A percentile compares a stretch with the other conserved stretches of the same genome.
phyloP scores from a whole-genome alignment of 1,139 yeast genomes.

The Pichiaceae sp. region DNA sequence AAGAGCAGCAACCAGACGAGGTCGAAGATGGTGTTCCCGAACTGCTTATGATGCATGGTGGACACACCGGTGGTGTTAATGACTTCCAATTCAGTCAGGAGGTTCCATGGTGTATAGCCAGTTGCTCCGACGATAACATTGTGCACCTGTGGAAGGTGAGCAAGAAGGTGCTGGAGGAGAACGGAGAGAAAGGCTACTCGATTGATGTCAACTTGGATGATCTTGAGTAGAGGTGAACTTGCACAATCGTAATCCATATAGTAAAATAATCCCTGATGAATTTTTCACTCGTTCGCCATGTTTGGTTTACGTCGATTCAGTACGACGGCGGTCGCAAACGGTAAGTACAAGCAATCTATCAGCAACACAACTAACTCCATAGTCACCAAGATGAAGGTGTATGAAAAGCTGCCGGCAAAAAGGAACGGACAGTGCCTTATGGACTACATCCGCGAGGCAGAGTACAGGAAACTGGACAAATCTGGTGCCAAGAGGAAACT shows the following conservation, averaged over 20 bases:
- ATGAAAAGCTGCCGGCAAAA: slow-evolving; percentile 43
- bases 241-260: background rate
- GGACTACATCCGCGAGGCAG: slow-evolving; percentile 39
- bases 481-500: slow-evolving; percentile 64
- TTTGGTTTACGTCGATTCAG: background rate
- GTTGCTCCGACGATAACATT: slow-evolving; percentile 70
- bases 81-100: slow-evolving; percentile 66
- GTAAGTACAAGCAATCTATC: background rate
- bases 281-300: background rate
- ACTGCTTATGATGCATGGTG: slow-evolving; percentile 79
- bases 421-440: slow-evolving; percentile 44
- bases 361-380: background rate
- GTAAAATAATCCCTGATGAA: background rate
- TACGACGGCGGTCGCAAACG: background rate
- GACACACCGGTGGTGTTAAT: slow-evolving; percentile 69
- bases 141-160: slow-evolving; percentile 73
- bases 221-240: slow-evolving; percentile 8
- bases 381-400: slow-evolving; percentile 28
- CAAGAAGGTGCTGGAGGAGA: slow-evolving; percentile 35
- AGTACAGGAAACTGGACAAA: slow-evolving; percentile 58
- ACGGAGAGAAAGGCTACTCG: slow-evolving; percentile 14
- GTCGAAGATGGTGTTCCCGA: slow-evolving; percentile 80
- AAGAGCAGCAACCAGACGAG: slow-evolving; percentile 71
- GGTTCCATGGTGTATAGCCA: slow-evolving; percentile 65
- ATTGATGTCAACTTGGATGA: slow-evolving; percentile 14